Percentiles rank a stretch among this genome's conserved stretches.
Evolutionary conservation across 371 early-diverging fungal genomes (phyloP).

Genomic region (Fennellomyces sp.): DNA sequence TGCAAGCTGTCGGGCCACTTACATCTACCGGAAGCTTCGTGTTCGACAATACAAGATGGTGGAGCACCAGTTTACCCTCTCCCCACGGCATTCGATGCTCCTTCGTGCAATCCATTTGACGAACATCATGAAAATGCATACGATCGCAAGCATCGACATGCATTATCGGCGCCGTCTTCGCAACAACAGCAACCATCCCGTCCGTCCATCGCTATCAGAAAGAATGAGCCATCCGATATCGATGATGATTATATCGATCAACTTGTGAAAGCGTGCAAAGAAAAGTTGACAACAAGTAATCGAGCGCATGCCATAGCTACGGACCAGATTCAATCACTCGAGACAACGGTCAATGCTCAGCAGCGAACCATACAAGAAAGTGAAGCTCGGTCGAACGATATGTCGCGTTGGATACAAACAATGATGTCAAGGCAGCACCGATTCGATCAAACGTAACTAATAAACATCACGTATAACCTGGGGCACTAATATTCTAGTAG

Average conservation of each 20-base stretch:
- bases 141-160: too few species aligned
- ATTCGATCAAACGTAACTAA: not conserved
- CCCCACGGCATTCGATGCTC: too few species aligned
- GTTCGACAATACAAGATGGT: too few species aligned
- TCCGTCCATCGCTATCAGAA: not conserved
- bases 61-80: too few species aligned
- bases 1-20: too few species aligned
- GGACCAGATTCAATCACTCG: not conserved
- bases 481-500: too few species aligned
- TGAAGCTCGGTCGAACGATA: not conserved
- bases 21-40: too few species aligned
- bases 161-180: too few species aligned
- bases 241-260: not conserved
- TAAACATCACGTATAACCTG: not conserved
- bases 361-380: not conserved
- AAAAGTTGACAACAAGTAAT: not conserved
- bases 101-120: not conserved
- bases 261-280: not conserved
- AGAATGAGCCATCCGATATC: too few species aligned
- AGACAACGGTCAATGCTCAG: not conserved
- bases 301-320: not conserved
- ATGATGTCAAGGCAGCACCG: conserved; percentile 2
- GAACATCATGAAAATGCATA: not conserved
- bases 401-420: not conserved
- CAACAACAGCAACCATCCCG: not conserved